phyloP scores from a whole-genome alignment of 2,329 filamentous ascomycete genomes.

The Cladophialophora yegresii region DNA sequence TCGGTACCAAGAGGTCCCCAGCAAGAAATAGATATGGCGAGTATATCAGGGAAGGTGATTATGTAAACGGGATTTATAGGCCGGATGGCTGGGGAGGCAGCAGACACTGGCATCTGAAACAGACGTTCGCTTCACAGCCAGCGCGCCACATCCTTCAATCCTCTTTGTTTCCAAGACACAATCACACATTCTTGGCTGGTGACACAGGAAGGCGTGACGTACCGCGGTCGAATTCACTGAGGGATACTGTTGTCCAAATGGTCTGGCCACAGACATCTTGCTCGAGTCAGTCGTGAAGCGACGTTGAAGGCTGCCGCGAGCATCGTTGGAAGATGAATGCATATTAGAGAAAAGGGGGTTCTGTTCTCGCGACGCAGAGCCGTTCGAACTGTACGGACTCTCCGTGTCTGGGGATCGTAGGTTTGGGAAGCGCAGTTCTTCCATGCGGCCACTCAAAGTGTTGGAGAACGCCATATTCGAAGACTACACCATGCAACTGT shows the following conservation, averaged over 20 bases:
- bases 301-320: slow-evolving; percentile 76
- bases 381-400: slow-evolving; percentile 70
- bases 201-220: slow-evolving; percentile 26
- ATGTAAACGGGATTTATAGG: not conserved
- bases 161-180: slow-evolving; percentile 20
- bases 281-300: slow-evolving; percentile 92
- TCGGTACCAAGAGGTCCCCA: not conserved
- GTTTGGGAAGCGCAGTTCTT: slow-evolving; percentile 75
- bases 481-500: slow-evolving; percentile 23
- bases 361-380: slow-evolving; percentile 70
- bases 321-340: slow-evolving; percentile 61
- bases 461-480: slow-evolving; percentile 65
- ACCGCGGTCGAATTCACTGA: slow-evolving; percentile 38
- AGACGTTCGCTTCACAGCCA: slow-evolving; percentile 22
- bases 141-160: slow-evolving; percentile 15
- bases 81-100: not conserved
- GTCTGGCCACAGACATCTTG: slow-evolving; percentile 64
- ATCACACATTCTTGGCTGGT: slow-evolving; percentile 19
- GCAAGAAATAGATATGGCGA: not conserved
- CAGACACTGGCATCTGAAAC: slow-evolving; percentile 5
- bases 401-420: slow-evolving; percentile 79
- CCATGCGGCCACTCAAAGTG: slow-evolving; percentile 67
- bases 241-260: slow-evolving; percentile 37
- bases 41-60: not conserved
- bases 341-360: slow-evolving; percentile 63